A percentile compares a stretch with the other conserved stretches of the same genome.
Conservation (phyloP, 805 yeast species). For the Saccharomycopsis sp. region DNA sequence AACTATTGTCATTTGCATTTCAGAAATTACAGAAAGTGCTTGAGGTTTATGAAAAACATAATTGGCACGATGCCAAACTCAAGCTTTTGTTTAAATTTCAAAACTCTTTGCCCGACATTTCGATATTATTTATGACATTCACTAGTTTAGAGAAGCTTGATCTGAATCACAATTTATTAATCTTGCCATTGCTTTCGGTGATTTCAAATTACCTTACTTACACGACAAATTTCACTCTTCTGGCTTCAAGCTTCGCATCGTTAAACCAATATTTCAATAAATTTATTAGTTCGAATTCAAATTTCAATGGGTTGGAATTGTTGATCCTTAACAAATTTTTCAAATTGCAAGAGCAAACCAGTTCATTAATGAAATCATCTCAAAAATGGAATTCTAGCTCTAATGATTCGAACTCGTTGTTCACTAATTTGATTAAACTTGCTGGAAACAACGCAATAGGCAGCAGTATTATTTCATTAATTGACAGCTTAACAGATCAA, state of each 20-base stretch:
- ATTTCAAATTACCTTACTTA: conserved; percentile 11
- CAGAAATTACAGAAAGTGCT: conserved; percentile 43
- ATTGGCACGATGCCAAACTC: conserved; percentile 34
- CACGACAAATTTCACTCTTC: conserved; percentile 2
- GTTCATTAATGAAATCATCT: conserved; percentile 29
- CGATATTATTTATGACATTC: conserved; percentile 19
- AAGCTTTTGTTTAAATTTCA: conserved; percentile 29
- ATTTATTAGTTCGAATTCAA: conserved; percentile 6
- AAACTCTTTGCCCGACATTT: conserved; percentile 29
- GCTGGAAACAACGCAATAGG: not conserved
- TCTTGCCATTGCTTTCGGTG: conserved; percentile 9
- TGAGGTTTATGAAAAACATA: conserved; percentile 31
- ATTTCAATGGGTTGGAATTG: conserved; percentile 46
- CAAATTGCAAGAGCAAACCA: conserved; percentile 44
- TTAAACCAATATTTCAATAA: conserved; percentile 15
- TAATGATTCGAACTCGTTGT: conserved; percentile 45
- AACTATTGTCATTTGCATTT: conserved; percentile 47
- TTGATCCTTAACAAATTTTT: conserved; percentile 53
- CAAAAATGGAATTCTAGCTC: conserved; percentile 77
- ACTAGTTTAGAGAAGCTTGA: conserved; percentile 3
- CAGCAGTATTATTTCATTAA: conserved; percentile 30
- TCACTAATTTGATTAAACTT: conserved; percentile 51
- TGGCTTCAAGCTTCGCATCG: conserved; percentile 5
- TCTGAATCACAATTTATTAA: conserved; percentile 9
- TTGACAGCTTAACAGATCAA: conserved; percentile 42